Percentiles rank a stretch among this genome's conserved stretches.
Evolutionary conservation across 179 eudicot genomes (phyloP).

Genomic region (Actinidia arguta): DNA sequence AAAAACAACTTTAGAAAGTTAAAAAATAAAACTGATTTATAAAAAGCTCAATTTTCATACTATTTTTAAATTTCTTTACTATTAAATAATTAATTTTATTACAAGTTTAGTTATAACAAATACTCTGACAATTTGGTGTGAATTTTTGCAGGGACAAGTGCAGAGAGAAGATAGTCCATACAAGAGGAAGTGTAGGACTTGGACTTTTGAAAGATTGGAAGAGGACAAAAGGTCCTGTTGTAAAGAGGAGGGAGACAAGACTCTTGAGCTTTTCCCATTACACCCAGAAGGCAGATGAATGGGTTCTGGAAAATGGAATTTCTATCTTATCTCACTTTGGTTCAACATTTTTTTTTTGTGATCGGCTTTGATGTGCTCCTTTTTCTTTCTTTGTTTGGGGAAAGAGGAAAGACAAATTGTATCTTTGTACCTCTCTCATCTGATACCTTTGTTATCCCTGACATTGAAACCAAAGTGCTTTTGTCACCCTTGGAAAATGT

Average conservation of each 20-base stretch:
- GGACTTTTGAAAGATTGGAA: conserved; percentile 52
- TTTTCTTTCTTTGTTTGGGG: conserved; percentile 42
- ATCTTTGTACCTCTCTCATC: conserved; percentile 19
- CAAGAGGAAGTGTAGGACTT: conserved; percentile 70
- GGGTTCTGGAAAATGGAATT: conserved; percentile 5
- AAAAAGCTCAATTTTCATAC: too few species aligned
- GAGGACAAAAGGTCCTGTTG: conserved; percentile 30
- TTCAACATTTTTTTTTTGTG: conserved; percentile 35
- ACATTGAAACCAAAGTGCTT: conserved; percentile 25
- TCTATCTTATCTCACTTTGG: not conserved
- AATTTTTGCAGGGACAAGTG: conserved; percentile 35
- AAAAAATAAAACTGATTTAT: too few species aligned
- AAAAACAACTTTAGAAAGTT: too few species aligned
- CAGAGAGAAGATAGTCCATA: conserved; percentile 43
- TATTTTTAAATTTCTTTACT: too few species aligned
- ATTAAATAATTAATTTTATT: too few species aligned
- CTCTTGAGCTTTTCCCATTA: conserved; percentile 81
- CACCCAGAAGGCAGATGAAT: conserved; percentile 72
- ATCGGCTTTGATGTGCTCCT: too few species aligned
- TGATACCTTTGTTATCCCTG: conserved; percentile 20
- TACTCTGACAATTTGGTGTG: not conserved
- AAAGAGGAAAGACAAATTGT: conserved; percentile 54
- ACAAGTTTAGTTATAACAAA: too few species aligned
- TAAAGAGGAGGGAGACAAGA: conserved; percentile 51
- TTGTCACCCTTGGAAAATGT: conserved; percentile 25